Evolutionary conservation across 2,329 filamentous ascomycete species (phyloP).

Genomic region (Botrytis fragariae): DNA sequence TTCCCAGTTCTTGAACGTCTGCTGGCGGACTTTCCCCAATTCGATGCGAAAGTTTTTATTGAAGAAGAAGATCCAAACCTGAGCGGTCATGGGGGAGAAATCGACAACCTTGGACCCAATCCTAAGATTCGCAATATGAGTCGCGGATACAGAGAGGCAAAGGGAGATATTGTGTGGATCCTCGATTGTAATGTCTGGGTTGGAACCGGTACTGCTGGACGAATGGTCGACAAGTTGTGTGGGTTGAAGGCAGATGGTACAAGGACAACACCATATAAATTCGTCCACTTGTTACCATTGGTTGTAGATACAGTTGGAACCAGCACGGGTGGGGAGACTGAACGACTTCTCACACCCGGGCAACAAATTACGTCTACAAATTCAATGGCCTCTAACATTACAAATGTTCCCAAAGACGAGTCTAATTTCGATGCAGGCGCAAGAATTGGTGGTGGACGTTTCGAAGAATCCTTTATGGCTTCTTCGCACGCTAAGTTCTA

Average conservation of each 20-base stretch:
- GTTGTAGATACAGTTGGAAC: slow-evolving; percentile 69
- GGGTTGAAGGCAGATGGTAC: slow-evolving; percentile 58
- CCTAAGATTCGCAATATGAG: slow-evolving; percentile 99
- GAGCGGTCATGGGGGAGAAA: slow-evolving; percentile 50
- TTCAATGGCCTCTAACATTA: slow-evolving; percentile 38
- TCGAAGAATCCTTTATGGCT: slow-evolving; percentile 94
- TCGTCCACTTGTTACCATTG: slow-evolving; percentile 90
- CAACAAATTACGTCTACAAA: slow-evolving; percentile 34
- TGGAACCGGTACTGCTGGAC: slow-evolving; percentile 69
- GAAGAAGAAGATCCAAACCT: slow-evolving; percentile 79
- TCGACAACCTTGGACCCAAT: slow-evolving; percentile 76
- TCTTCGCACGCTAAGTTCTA: slow-evolving; percentile 97
- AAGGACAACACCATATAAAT: slow-evolving; percentile 67
- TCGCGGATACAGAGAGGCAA: slow-evolving; percentile 83
- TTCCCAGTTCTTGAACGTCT: slow-evolving; percentile 70
- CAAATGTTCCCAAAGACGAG: slow-evolving; percentile 28
- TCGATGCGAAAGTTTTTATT: slow-evolving; percentile 71
- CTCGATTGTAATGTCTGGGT: slow-evolving; percentile 98
- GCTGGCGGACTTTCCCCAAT: slow-evolving; percentile 67
- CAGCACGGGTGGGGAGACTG: slow-evolving; percentile 30
- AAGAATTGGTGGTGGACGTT: slow-evolving; percentile 66
- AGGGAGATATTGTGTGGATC: slow-evolving; percentile 87
- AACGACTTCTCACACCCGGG: slow-evolving; percentile 28
- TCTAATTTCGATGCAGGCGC: slow-evolving; percentile 31
- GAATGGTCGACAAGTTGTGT: slow-evolving; percentile 85